Percentiles rank a stretch among this genome's conserved stretches.
These are phyloP conservation scores for Chlorella ohadii DNA, from an alignment of 139 green algal species.

Conservation along the genomic window DNA sequence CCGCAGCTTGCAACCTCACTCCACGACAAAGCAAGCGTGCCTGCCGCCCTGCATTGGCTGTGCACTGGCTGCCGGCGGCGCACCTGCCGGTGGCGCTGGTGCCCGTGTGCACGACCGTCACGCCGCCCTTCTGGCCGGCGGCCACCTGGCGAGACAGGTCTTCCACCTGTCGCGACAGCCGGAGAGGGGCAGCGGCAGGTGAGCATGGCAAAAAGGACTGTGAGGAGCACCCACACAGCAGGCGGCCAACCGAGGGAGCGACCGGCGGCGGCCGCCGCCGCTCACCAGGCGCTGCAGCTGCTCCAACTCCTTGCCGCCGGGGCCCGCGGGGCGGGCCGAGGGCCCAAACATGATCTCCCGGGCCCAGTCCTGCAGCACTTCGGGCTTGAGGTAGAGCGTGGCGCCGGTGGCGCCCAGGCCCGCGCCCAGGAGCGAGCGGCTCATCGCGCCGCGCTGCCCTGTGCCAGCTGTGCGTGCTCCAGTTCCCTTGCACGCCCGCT, in stretches of 20 bases:
- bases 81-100: background rate
- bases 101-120: slow-evolving; percentile 29
- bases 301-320: slow-evolving; percentile 18
- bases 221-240: background rate
- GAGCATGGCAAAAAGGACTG: background rate
- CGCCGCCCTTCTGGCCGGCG: background rate
- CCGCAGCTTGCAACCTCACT: too few species aligned
- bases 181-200: background rate
- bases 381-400: slow-evolving; percentile 37
- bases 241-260: background rate
- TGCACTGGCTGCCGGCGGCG: too few species aligned
- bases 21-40: too few species aligned
- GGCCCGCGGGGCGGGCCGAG: background rate
- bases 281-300: slow-evolving; percentile 31
- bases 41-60: too few species aligned
- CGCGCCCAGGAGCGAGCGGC: slow-evolving; percentile 17
- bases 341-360: slow-evolving; percentile 8
- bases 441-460: background rate
- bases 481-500: too few species aligned
- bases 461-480: too few species aligned
- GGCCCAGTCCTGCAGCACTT: slow-evolving; percentile 21
- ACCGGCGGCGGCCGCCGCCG: background rate
- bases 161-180: slow-evolving; percentile 3
- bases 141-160: slow-evolving; percentile 21
- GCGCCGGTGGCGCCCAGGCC: slow-evolving; percentile 31